phyloP scores from a whole-genome alignment of 2,329 filamentous ascomycete genomes.

The Rugonectria rugulosa region DNA sequence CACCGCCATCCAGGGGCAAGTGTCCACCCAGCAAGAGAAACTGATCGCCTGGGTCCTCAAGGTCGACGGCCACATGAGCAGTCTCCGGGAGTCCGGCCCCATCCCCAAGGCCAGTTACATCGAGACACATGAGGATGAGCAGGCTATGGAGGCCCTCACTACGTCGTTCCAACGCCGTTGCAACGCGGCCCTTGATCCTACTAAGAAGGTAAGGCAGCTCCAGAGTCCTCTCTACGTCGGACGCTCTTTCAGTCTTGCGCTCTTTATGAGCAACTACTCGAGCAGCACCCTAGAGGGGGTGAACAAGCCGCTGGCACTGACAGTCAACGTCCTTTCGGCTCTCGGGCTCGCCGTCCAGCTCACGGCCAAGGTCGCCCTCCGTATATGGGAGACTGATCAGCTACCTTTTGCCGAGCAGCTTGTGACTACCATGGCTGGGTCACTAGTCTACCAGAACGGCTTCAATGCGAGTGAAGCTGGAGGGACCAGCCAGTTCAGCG shows the following conservation, averaged over 20 bases:
- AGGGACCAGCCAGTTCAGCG: neutral
- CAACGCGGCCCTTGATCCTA: neutral
- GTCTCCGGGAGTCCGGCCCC: neutral
- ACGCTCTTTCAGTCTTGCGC: constrained; percentile 6
- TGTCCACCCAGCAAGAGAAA: neutral
- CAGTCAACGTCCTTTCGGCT: neutral
- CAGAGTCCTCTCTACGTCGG: constrained; percentile 25
- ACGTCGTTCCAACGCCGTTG: neutral
- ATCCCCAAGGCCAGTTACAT: neutral
- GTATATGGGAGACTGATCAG: constrained; percentile 4
- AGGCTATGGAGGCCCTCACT: neutral
- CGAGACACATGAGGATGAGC: neutral
- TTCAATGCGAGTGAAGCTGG: constrained; percentile 22
- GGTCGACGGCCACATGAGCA: neutral
- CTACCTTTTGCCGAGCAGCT: constrained; percentile 20
- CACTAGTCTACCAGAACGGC: constrained; percentile 15
- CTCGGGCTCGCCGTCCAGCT: neutral
- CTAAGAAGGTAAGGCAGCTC: neutral
- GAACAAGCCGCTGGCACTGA: constrained; percentile 14
- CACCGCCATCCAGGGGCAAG: neutral
- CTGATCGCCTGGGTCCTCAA: neutral
- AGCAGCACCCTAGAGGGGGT: neutral
- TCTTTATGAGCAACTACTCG: neutral
- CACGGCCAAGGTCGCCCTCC: neutral
- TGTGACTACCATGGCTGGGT: constrained; percentile 11